Base-by-base conservation (phyloP, 169 alveolate genomes). In the Plasmodium billcollinsi region DNA sequence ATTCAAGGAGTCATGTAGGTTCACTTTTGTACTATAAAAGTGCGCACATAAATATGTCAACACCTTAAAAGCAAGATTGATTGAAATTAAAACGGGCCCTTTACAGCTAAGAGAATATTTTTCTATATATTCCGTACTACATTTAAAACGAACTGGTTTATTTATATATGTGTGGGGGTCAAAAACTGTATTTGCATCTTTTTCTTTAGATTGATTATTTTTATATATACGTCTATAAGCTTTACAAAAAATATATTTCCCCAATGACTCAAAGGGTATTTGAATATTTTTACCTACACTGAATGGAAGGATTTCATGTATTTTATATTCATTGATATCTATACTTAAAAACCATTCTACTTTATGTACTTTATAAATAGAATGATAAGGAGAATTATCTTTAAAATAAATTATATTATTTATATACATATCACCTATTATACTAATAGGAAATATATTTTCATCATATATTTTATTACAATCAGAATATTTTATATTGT, bases 221-320 rank as follows among this genome's bases (percentile, higher is more conserved):
- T 24, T 15, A 61, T 83, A 50, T 21, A 83, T 63, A 67, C 63
- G 54, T 69, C 91, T 83, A 61, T 83, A 83, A n/a, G 91, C 91
- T 62, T 83, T 83, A 83, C 91, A 83, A 83, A 83, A 83, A 8
- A 83, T 83, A 47, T 83, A 83, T 83, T 83, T 83, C 12, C 91
- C 91, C 45, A 83, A 70, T 2, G 91, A 43, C 3, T 83, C 91
- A 83, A 69, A 83, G 6, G 91, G 91, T 45, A 83, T 83, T 66
- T 61, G 91, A 33, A 66, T 67, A 69, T 69, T 49, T 52, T 3
- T 54, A 8, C 91, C 91, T 54, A 43, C 73, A 9, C 20, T 24
- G 18, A 29, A 24, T 4, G 91, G 91, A 14, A 69, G 15, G 20
- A 83, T 83, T 83, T 83, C 91, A 61, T 70, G 49, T 56, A 83